A percentile compares a stretch with the other conserved stretches of the same genome.
Evolutionary conservation across 139 green algal species (phyloP).

Genomic region (Raphidocelis subcapitata): DNA sequence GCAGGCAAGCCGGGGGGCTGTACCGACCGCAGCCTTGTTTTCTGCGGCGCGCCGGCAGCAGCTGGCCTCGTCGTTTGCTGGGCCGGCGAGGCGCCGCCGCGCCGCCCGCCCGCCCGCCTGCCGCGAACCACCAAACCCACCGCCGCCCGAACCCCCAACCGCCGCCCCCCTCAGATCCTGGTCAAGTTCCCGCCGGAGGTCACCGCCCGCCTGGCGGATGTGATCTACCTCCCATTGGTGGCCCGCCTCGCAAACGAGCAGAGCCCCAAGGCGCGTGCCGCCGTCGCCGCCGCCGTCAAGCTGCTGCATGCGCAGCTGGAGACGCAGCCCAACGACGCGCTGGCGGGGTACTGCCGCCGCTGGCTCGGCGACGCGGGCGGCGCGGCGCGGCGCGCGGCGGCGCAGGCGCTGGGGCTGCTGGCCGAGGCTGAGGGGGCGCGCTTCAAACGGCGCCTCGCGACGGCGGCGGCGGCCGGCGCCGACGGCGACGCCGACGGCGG

Average conservation of each 20-base stretch:
- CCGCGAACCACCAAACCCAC: too few species aligned
- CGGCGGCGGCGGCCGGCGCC: too few species aligned
- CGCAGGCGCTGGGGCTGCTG: conserved; percentile 19
- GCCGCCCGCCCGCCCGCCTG: too few species aligned
- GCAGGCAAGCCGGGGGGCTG: conserved; percentile 38
- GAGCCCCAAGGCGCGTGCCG: conserved; percentile 45
- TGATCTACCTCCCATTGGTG: conserved; percentile 85
- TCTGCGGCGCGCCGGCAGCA: too few species aligned
- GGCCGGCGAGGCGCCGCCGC: too few species aligned
- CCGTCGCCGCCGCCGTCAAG: conserved; percentile 47
- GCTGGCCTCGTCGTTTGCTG: too few species aligned
- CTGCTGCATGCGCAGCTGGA: conserved; percentile 57
- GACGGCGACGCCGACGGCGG: neutral
- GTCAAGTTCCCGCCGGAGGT: conserved; percentile 80
- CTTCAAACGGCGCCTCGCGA: conserved; percentile 3
- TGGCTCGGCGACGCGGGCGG: neutral
- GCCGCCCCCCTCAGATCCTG: conserved; percentile 41
- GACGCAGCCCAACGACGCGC: conserved; percentile 35
- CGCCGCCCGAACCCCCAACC: too few species aligned
- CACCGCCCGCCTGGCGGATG: conserved; percentile 50
- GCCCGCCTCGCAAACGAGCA: conserved; percentile 78
- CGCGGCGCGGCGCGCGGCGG: conserved; percentile 5
- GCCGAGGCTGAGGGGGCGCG: conserved; percentile 14
- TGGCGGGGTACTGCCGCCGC: conserved; percentile 45
- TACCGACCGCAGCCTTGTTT: too few species aligned